Conservation (phyloP, 164 flowering plant genomes). For the Tetracentron sinense region DNA sequence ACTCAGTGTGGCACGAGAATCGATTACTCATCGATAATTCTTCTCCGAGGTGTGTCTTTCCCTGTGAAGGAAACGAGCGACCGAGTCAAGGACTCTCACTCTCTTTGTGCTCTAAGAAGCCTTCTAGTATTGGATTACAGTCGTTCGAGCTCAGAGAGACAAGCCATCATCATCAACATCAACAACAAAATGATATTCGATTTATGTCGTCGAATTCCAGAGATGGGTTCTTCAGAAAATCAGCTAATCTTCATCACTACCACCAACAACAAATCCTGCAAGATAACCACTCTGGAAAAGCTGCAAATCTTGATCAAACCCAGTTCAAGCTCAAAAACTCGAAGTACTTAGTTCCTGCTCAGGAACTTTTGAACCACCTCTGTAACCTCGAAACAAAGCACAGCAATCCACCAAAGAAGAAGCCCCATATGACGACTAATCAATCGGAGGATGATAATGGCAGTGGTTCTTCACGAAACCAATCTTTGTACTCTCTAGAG, state of each 20-base stretch:
- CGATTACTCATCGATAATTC: conserved; percentile 24
- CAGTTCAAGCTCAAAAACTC: conserved; percentile 47
- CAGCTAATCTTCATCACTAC: conserved; percentile 17
- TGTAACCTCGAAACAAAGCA: conserved; percentile 59
- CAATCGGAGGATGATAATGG: conserved; percentile 32
- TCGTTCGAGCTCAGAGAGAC: conserved; percentile 46
- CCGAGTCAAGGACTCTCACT: too few relatives aligned
- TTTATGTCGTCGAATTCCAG: conserved; percentile 20
- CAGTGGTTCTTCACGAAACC: conserved; percentile 30
- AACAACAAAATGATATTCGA: conserved; percentile 7
- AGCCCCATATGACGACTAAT: conserved; percentile 22
- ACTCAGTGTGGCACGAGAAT: conserved; percentile 17
- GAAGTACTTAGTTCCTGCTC: conserved; percentile 74
- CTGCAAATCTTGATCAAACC: conserved; percentile 21
- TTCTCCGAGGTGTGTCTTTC: too few relatives aligned
- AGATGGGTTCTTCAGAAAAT: conserved; percentile 30
- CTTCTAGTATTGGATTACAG: conserved; percentile 43
- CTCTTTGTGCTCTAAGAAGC: too few relatives aligned
- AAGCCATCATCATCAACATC: conserved; percentile 17
- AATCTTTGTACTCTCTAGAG: conserved; percentile 47
- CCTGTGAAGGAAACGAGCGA: too few relatives aligned
- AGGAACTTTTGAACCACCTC: conserved; percentile 78
- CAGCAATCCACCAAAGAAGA: conserved; percentile 24
- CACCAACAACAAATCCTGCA: conserved; percentile 17
- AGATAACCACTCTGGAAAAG: conserved; percentile 34